phyloP scores from a whole-genome alignment of 805 yeast species.

The Candida piceae region DNA sequence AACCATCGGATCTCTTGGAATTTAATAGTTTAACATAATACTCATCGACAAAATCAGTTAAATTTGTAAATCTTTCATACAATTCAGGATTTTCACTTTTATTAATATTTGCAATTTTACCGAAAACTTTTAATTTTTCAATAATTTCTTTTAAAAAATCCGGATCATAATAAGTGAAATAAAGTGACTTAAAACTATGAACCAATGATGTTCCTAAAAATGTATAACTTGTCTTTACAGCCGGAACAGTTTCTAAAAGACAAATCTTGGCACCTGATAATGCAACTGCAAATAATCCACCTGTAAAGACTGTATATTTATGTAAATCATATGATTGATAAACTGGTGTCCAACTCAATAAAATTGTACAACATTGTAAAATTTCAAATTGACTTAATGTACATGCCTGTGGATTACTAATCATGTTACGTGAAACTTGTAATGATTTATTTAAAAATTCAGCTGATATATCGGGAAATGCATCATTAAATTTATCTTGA shows the following conservation, averaged over 20 bases:
- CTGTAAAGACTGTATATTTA: constrained; percentile 8
- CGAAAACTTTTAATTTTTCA: constrained; percentile 7
- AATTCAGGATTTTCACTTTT: neutral
- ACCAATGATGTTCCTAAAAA: constrained; percentile 12
- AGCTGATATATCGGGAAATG: constrained; percentile 4
- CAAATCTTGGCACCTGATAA: constrained; percentile 7
- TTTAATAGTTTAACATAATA: constrained; percentile 2
- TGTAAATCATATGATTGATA: constrained; percentile 9
- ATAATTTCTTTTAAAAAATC: constrained; percentile 11
- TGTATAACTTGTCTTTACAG: constrained; percentile 4
- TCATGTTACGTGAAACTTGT: constrained; percentile 5
- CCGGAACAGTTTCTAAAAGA: neutral
- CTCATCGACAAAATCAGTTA: constrained; percentile 5
- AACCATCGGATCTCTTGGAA: constrained; percentile 1
- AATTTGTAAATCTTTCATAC: neutral
- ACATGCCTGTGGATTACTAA: constrained; percentile 5
- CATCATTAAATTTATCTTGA: neutral
- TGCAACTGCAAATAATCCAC: constrained; percentile 18
- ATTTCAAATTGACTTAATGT: constrained; percentile 12
- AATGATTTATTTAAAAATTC: constrained; percentile 4
- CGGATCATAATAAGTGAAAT: constrained; percentile 13
- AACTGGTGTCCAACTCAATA: constrained; percentile 8
- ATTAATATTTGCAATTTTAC: constrained; percentile 1
- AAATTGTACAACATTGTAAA: constrained; percentile 8
- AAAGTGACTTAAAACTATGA: constrained; percentile 12